Conservation (phyloP, 768 basidiomycete species). For the Boletus eberwhitei region DNA sequence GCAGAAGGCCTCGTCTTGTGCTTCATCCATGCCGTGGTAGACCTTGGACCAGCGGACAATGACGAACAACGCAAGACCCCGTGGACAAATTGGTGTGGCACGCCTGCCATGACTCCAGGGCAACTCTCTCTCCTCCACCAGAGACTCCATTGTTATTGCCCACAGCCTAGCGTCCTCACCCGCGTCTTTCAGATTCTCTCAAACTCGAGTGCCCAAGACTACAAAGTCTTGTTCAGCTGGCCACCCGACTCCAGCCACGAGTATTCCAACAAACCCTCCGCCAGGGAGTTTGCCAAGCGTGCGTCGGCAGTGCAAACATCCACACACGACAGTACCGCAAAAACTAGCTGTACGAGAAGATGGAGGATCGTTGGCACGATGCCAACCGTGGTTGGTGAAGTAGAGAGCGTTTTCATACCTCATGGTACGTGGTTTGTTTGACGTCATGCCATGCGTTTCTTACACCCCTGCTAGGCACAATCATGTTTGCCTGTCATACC, state of each 20-base stretch:
- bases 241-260: conserved; percentile 55
- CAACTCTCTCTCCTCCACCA: conserved; percentile 59
- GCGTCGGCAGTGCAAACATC: conserved; percentile 61
- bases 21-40: conserved; percentile 81
- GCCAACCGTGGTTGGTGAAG: conserved; percentile 57
- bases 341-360: conserved; percentile 83
- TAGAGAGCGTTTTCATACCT: conserved; percentile 87
- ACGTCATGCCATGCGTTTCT: conserved; percentile 35
- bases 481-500: conserved; percentile 41
- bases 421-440: conserved; percentile 59
- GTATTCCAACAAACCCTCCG: conserved; percentile 39
- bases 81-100: conserved; percentile 91
- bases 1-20: conserved; percentile 84
- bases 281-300: conserved; percentile 51
- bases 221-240: conserved; percentile 68
- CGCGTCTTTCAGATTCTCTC: conserved; percentile 79
- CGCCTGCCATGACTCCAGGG: conserved; percentile 54
- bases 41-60: conserved; percentile 67
- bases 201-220: conserved; percentile 47
- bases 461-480: conserved; percentile 26
- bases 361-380: conserved; percentile 72
- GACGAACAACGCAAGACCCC: conserved; percentile 69
- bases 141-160: conserved; percentile 53
- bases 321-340: conserved; percentile 61
- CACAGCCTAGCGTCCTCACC: conserved; percentile 47